Base-by-base conservation (phyloP, 2,329 filamentous ascomycete species). In the Bipolaris cookei region DNA sequence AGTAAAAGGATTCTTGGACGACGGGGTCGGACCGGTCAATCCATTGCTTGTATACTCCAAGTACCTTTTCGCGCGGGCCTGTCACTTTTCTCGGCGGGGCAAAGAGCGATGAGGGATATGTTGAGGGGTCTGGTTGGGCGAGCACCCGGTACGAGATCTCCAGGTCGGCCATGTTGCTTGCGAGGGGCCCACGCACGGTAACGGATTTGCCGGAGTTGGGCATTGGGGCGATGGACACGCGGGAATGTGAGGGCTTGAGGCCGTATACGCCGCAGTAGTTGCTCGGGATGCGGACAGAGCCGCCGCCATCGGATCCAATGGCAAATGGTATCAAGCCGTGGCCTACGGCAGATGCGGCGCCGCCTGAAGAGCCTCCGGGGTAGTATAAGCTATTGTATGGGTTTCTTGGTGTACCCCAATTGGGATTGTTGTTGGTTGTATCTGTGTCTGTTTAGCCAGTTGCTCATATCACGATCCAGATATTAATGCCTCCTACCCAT, bases 141-240 rank as follows among this genome's bases (percentile, higher is more conserved):
- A 96, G 92, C 66, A 90, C 74, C 47, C 90, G 87, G 78, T 95
- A 97, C n/a, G 90, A 89, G 50, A 92, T 82, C 59, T 89, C 88
- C 5, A 97, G 84, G 68, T 96, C 93, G 34, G 87, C 81, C 61
- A 90, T 90, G 52, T 84, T 94, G 45, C 86, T 83, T 14, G 91
- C 89, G 68, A 97, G 84, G 6, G 93, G 92, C 0, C 91, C 91
- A 6, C 85, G 80, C 14, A 95, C 88, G 54, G 84, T 86, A 32
- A 86, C 87, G 0, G 84, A 89, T 32, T 82, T 81, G 23, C 84
- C 84, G 49, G 86, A 81, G 56, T 85, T 85, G 13, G 81, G 76
- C 1, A 85, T 83, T 0, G 89, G 89, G 3, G 81, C 79, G 46
- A 60, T 81, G 41, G 84, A 84, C 5, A 90, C 84, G 35, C 92